Conservation (phyloP, 2,329 filamentous ascomycete genomes). For the Zymoseptoria ardabiliae region DNA sequence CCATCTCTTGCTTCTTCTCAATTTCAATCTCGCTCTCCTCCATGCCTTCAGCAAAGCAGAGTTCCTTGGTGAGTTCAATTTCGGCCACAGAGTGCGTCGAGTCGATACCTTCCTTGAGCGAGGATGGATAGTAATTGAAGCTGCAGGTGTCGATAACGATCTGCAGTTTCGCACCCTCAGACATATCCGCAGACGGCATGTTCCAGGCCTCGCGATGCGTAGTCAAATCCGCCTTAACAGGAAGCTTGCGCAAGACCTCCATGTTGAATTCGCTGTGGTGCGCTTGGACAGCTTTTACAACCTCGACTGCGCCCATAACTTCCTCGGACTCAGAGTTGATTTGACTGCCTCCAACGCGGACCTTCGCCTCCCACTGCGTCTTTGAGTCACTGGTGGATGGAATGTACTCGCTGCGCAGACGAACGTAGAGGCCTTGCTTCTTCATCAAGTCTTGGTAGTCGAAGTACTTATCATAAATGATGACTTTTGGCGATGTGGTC, state of each 20-base stretch:
- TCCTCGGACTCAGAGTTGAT: slow-evolving; percentile 13
- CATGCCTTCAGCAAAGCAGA: neutral
- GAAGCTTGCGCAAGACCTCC: neutral
- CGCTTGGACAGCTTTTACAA: slow-evolving; percentile 1
- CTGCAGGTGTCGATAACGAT: slow-evolving; percentile 8
- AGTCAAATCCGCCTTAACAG: neutral
- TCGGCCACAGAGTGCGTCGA: slow-evolving; percentile 12
- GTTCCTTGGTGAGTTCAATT: slow-evolving; percentile 9
- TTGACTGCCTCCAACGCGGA: slow-evolving; percentile 10
- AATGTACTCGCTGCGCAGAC: slow-evolving; percentile 4
- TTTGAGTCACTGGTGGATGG: neutral
- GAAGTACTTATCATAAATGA: slow-evolving; percentile 16
- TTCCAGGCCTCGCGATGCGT: neutral
- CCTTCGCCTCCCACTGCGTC: slow-evolving; percentile 14
- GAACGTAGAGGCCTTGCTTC: slow-evolving; percentile 11
- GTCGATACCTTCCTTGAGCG: neutral
- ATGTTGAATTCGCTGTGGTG: neutral
- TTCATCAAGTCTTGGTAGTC: slow-evolving; percentile 10
- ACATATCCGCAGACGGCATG: neutral
- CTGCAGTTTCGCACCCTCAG: neutral
- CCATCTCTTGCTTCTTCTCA: neutral
- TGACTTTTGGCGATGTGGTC: neutral
- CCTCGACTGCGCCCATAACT: slow-evolving; percentile 3
- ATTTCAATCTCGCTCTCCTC: neutral
- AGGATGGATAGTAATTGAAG: neutral